Percentiles rank a stretch among this genome's conserved stretches.
Conservation (phyloP, 2,329 filamentous ascomycete genomes). For the Aspergillus jensenii region DNA sequence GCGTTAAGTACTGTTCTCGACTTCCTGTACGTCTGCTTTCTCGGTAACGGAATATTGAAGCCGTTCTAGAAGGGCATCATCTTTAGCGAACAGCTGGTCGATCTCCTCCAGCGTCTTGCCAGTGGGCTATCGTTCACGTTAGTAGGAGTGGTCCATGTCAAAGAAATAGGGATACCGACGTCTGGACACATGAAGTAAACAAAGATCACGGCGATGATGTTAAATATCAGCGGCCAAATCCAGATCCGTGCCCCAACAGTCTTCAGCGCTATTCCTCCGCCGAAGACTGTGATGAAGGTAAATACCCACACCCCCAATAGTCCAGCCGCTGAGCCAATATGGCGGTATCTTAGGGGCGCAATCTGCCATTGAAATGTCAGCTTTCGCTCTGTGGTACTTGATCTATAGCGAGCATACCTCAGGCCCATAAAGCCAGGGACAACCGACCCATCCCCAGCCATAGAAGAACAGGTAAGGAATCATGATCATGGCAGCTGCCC, state of each 20-base stretch:
- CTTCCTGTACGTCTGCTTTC: not conserved
- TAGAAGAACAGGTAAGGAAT: constrained; percentile 16
- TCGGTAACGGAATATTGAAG: not conserved
- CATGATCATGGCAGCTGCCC: constrained; percentile 13
- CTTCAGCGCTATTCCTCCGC: not conserved
- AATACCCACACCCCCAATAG: not conserved
- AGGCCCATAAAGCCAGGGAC: constrained; percentile 8
- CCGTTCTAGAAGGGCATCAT: not conserved
- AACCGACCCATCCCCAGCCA: constrained; percentile 17
- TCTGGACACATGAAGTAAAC: constrained; percentile 13
- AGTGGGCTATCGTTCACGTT: not conserved
- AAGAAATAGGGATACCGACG: not conserved
- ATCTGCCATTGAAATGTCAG: not conserved
- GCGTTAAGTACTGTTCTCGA: not conserved
- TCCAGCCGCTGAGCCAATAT: not conserved
- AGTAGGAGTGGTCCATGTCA: not conserved
- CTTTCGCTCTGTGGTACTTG: not conserved
- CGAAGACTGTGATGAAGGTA: not conserved
- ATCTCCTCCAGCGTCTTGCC: constrained; percentile 15
- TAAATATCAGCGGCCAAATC: not conserved
- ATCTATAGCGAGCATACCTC: not conserved
- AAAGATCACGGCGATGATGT: not conserved
- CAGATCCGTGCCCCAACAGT: not conserved
- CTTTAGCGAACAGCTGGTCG: constrained; percentile 11
- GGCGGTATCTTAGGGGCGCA: constrained; percentile 13